These are phyloP conservation scores for Lactifluus volemus DNA, from an alignment of 768 basidiomycete species.

Conservation along the genomic window DNA sequence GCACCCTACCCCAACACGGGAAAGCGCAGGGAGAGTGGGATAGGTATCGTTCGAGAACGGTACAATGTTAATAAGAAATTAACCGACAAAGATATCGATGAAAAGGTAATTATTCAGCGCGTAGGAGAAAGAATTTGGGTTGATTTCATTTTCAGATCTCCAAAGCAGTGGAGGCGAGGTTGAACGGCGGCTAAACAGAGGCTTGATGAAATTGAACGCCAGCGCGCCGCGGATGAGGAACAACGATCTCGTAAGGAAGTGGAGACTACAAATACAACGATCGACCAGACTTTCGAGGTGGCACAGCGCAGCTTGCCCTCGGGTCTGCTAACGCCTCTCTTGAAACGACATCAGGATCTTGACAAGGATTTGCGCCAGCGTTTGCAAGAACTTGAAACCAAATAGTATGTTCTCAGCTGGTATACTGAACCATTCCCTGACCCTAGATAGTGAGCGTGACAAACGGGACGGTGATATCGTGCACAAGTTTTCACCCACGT, in stretches of 20 bases:
- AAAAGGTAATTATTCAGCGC: constrained; percentile 39
- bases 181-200: constrained; percentile 53
- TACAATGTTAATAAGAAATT: constrained; percentile 26
- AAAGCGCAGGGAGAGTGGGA: constrained; percentile 16
- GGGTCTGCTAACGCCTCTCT: constrained; percentile 50
- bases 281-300: constrained; percentile 25
- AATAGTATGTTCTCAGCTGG: constrained; percentile 44
- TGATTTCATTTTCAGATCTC: constrained; percentile 42
- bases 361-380: constrained; percentile 59
- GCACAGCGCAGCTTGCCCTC: constrained; percentile 27
- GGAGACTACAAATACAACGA: constrained; percentile 30
- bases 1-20: constrained; percentile 13
- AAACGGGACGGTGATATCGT: constrained; percentile 53
- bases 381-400: constrained; percentile 61
- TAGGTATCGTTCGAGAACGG: constrained; percentile 12
- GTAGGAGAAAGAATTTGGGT: neutral
- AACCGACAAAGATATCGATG: constrained; percentile 68
- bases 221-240: constrained; percentile 22
- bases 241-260: constrained; percentile 17
- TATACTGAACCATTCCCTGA: neutral
- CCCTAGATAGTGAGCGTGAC: constrained; percentile 44
- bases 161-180: constrained; percentile 70
- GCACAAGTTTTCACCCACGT: constrained; percentile 58
- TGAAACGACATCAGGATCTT: constrained; percentile 57
- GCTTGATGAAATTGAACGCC: constrained; percentile 39